phyloP scores from a whole-genome alignment of 768 basidiomycete species.

The Termitomyces sp. region DNA sequence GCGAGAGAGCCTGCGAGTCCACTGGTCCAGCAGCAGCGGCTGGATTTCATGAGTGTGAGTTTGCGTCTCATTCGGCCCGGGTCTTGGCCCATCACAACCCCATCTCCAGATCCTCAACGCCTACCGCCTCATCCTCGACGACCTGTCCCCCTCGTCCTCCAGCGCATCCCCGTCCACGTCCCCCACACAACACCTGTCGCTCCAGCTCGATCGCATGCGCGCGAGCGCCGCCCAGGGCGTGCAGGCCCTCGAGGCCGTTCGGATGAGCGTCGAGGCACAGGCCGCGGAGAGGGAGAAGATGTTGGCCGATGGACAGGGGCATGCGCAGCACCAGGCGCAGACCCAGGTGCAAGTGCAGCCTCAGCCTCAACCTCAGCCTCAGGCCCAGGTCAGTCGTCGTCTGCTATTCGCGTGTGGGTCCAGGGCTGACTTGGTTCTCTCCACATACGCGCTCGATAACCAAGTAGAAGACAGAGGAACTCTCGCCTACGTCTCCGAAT shows the following conservation, averaged over 20 bases:
- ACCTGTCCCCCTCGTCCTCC: neutral
- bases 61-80: no score
- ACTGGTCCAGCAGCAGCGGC: neutral
- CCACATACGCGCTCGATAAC: neutral
- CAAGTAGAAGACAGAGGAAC: neutral
- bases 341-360: neutral
- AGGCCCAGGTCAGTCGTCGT: conserved; percentile 6
- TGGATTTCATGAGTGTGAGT: neutral
- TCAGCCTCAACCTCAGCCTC: no score
- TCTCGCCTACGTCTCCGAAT: neutral
- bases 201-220: neutral
- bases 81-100: no score
- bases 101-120: neutral
- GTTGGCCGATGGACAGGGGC: neutral
- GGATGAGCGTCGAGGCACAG: neutral
- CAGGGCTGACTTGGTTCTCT: neutral
- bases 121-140: neutral
- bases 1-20: conserved; percentile 1
- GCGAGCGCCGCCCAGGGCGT: neutral
- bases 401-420: neutral
- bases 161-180: neutral
- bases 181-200: neutral
- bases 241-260: neutral
- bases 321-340: neutral
- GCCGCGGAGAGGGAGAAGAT: conserved; percentile 1